Conservation (phyloP, 148 eudicot species). For the Pharnaceum exiguum region DNA sequence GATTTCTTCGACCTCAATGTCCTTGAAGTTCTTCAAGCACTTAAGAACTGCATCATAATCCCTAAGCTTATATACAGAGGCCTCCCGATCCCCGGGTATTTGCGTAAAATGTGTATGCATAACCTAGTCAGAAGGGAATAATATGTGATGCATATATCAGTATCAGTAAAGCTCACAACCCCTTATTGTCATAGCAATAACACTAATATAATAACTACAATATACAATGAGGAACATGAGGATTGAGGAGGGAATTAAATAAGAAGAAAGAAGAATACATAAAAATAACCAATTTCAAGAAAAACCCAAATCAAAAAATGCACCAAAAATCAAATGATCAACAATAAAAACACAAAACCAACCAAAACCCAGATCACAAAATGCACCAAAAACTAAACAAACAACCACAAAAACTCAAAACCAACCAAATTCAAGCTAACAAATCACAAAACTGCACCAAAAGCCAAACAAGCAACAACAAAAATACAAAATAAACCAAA, state of each 20-base stretch:
- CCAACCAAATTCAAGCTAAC: neutral
- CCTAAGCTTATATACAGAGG: constrained; percentile 67
- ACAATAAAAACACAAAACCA: neutral
- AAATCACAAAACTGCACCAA: neutral
- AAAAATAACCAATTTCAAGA: no score
- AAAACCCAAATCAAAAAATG: neutral
- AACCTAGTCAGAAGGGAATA: constrained; percentile 41
- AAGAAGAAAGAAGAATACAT: no score
- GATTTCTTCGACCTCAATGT: constrained; percentile 70
- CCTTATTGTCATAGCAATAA: neutral
- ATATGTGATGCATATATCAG: neutral
- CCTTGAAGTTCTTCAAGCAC: constrained; percentile 64
- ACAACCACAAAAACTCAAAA: neutral
- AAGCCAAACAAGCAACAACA: neutral
- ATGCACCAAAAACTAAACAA: neutral
- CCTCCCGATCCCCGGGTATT: constrained; percentile 65
- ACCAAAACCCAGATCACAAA: neutral
- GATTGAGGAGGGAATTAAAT: no score
- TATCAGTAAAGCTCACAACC: neutral
- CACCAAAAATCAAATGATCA: neutral
- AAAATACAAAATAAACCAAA: neutral
- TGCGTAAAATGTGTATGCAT: constrained; percentile 70
- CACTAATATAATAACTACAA: neutral
- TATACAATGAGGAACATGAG: no score
- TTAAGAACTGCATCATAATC: constrained; percentile 68